Percentiles rank a stretch among this genome's conserved stretches.
phyloP scores from a whole-genome alignment of 2,329 filamentous ascomycete genomes.

The Epichloe uncinata region DNA sequence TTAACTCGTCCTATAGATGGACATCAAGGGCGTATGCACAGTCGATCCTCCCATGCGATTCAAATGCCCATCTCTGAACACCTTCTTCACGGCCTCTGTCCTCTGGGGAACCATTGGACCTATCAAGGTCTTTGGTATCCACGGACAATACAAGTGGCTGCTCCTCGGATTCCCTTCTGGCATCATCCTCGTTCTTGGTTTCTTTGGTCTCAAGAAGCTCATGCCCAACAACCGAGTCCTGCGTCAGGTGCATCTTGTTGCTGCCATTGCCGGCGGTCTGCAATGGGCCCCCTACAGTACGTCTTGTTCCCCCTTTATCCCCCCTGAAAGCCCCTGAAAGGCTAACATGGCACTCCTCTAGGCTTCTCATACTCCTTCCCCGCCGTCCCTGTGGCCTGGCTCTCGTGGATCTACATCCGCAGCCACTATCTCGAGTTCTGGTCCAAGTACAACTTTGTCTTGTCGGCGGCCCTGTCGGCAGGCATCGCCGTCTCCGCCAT shows the following conservation, averaged over 20 bases:
- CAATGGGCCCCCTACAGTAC: constrained; percentile 29
- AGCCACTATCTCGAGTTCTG: constrained; percentile 32
- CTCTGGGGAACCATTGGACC: constrained; percentile 29
- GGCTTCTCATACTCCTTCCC: constrained; percentile 31
- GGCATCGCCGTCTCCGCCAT: constrained; percentile 33
- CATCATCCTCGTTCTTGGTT: constrained; percentile 20
- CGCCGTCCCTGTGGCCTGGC: constrained; percentile 31
- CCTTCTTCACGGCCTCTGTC: constrained; percentile 26
- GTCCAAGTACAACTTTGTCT: constrained; percentile 34
- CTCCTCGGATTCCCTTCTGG: constrained; percentile 28
- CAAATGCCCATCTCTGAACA: constrained; percentile 24
- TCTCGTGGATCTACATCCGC: constrained; percentile 35
- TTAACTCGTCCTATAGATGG: constrained; percentile 8
- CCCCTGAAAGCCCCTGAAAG: too few species aligned
- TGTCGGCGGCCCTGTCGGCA: constrained; percentile 31
- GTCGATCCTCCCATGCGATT: constrained; percentile 21
- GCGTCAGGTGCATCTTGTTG: constrained; percentile 29
- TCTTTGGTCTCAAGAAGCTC: constrained; percentile 22
- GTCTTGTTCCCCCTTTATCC: not conserved
- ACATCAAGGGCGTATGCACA: constrained; percentile 25
- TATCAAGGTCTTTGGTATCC: constrained; percentile 21
- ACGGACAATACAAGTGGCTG: constrained; percentile 23
- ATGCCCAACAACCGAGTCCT: constrained; percentile 19
- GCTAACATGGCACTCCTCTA: not conserved
- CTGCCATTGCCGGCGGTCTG: constrained; percentile 26